These are phyloP conservation scores for Colletotrichum sidae DNA, from an alignment of 2,329 filamentous ascomycete genomes.

Conservation along the genomic window DNA sequence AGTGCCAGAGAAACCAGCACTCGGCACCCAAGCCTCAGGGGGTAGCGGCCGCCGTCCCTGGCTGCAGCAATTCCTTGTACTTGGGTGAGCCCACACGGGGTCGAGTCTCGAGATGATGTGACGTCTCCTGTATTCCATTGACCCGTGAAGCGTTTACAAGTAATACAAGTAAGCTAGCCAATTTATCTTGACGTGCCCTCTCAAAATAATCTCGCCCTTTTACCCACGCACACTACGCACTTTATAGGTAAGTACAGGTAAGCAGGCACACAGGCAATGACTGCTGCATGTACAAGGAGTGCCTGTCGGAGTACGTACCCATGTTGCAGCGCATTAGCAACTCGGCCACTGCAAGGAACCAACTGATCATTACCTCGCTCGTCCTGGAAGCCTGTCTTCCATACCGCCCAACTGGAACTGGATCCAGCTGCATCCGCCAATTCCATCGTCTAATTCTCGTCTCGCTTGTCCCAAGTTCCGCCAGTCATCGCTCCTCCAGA, in stretches of 20 bases:
- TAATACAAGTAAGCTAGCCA: not conserved
- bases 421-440: constrained; percentile 22
- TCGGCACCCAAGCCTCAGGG: too few relatives aligned
- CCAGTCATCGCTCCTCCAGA: constrained; percentile 14
- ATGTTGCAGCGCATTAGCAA: not conserved
- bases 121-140: constrained; percentile 19
- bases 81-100: constrained; percentile 11
- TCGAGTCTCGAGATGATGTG: constrained; percentile 22
- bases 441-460: constrained; percentile 3
- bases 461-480: not conserved
- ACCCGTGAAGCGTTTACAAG: not conserved
- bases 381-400: constrained; percentile 8
- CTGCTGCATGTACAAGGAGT: not conserved
- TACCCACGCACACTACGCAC: not conserved
- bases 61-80: not conserved
- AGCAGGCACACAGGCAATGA: too few relatives aligned
- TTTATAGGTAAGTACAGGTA: too few relatives aligned
- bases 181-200: constrained; percentile 7
- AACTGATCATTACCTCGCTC: too few relatives aligned
- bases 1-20: too few relatives aligned
- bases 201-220: constrained; percentile 9
- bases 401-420: constrained; percentile 16
- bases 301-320: constrained; percentile 3
- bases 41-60: too few relatives aligned
- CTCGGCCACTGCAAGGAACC: constrained; percentile 29